Evolutionary conservation across 2,329 filamentous ascomycete species (phyloP), one percentile per base, ranked within the genome.

Genomic region (Colletotrichum camelliae): DNA sequence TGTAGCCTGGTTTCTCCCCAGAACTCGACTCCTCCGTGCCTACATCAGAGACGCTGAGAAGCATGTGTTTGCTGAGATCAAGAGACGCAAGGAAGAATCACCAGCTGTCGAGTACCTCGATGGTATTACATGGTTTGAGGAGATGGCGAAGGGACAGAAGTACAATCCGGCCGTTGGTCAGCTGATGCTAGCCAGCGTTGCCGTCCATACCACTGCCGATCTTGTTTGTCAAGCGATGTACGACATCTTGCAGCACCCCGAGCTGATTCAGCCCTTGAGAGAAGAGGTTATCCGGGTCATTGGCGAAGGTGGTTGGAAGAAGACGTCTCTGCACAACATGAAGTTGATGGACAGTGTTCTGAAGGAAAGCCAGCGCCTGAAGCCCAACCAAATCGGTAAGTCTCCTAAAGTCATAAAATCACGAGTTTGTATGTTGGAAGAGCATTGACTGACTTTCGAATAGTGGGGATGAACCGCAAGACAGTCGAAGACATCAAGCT

Each of bases 1-100:
- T 0, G 85, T 85, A 2, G 85, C 88, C 77, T 84, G 86, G 80
- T 82, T 89, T 70, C 77, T 88, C 9, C 87, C 88, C 1, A 18
- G 65, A 21, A 29, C 65, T 35, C 16, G 16, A 1, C 52, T 24
- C 6, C 65, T 67, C n/a, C 65, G 65, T 2, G 43, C 27, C 3
- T 67, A 67, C 31, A 27, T 67, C n/a, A 67, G 13, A 33, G 43
- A 70, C 12, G 68, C 68, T 9, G 60, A 62, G n/a, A 58, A 55
- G 10, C 29, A 55, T 31, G 43, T 70, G n/a, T 21, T 21, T 5
- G n/a, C 27, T 5, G 60, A 55, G 31, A 39, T 48, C 15, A 62
- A 65, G 29, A 37, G 15, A 24, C 39, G 68, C 5, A 35, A 31
- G 15, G 37, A 70, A 10, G 37, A 70, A 7, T 64, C 60, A 15